Evolutionary conservation across 2,329 filamentous ascomycete species (phyloP), one percentile per base, ranked within the genome.

Genomic region (Colletotrichum sublineola): DNA sequence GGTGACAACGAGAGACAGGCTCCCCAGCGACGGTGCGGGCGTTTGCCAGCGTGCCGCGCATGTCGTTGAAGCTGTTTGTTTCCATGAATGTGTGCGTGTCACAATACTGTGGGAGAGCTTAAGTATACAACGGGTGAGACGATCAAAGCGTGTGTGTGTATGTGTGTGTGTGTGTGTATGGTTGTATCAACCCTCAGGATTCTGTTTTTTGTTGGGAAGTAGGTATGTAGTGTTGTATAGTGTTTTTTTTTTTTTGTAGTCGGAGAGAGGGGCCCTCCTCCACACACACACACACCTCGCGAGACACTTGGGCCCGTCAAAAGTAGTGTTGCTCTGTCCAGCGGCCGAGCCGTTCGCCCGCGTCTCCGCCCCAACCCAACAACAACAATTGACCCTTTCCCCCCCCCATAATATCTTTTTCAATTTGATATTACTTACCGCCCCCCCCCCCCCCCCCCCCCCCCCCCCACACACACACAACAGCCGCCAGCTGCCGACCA

Each of bases 311-410:
- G 48, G 12, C 48, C 48, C 7, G 44, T 46, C 44, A 46, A 20
- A 44, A 44, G 48, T 50, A 52, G 48, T 4, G 50, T 53, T 53
- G 36, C 20, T 24, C 55, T 20, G 60, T 53, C 36, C 68, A 24
- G 69, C 69, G 69, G 66, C 66, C 53, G 66, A 64, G 69, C 66
- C 69, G 66, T 72, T 72, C 60, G 66, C 46, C 69, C 69, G 69
- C 60, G 36, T 53, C 58, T 72, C 69, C 69, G 66, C 69, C 69
- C 69, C 69, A 72, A 72, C 63, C 24, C 55, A 36, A 29, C 24
- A 53, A 29, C 24, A 31, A 55, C 31, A 11, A 56, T 33, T 58
- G 58, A 14, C n/a, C 8, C 12, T 9, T 9, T 8, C 8, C 33
- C 33, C 33, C 7, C 20, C 42, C 5, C 42, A 50, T 38, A 20